A percentile compares a stretch with the other conserved stretches of the same genome.
phyloP scores from a whole-genome alignment of 2,329 filamentous ascomycete species.

The Nemania abortiva region DNA sequence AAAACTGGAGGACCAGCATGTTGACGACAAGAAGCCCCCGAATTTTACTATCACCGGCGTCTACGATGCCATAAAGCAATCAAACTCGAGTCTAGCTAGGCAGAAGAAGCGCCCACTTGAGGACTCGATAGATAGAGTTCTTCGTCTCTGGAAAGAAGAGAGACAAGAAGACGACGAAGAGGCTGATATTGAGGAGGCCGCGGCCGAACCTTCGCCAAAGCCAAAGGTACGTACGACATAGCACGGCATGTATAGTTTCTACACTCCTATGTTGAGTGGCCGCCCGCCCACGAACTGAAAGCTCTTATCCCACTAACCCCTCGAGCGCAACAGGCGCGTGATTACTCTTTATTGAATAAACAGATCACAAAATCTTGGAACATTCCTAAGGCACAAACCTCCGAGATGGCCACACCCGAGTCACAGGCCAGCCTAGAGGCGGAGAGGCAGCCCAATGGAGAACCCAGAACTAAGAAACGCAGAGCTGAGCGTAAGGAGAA shows the following conservation, averaged over 20 bases:
- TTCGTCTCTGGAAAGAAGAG: slow-evolving; percentile 78
- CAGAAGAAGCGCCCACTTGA: slow-evolving; percentile 85
- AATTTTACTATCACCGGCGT: slow-evolving; percentile 71
- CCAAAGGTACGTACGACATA: slow-evolving; percentile 41
- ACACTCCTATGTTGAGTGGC: neutral
- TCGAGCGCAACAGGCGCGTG: slow-evolving; percentile 43
- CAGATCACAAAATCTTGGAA: slow-evolving; percentile 58
- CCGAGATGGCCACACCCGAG: slow-evolving; percentile 40
- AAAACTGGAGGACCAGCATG: slow-evolving; percentile 78
- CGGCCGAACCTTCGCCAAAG: slow-evolving; percentile 44
- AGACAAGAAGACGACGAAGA: slow-evolving; percentile 61
- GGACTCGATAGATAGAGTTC: slow-evolving; percentile 84
- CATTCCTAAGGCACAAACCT: slow-evolving; percentile 46
- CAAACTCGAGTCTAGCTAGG: slow-evolving; percentile 87
- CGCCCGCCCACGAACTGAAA: neutral
- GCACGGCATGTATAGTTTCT: neutral
- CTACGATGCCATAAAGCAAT: slow-evolving; percentile 84
- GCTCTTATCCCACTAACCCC: slow-evolving; percentile 13
- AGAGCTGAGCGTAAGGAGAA: slow-evolving; percentile 63
- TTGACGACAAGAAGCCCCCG: slow-evolving; percentile 65
- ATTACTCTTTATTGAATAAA: slow-evolving; percentile 55
- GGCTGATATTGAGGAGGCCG: slow-evolving; percentile 46
- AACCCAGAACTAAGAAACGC: slow-evolving; percentile 74
- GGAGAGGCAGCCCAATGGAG: slow-evolving; percentile 72
- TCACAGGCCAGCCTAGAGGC: slow-evolving; percentile 45